These are phyloP conservation scores for Tephrocybe rancida DNA, from an alignment of 768 basidiomycete genomes.

Conservation along the genomic window DNA sequence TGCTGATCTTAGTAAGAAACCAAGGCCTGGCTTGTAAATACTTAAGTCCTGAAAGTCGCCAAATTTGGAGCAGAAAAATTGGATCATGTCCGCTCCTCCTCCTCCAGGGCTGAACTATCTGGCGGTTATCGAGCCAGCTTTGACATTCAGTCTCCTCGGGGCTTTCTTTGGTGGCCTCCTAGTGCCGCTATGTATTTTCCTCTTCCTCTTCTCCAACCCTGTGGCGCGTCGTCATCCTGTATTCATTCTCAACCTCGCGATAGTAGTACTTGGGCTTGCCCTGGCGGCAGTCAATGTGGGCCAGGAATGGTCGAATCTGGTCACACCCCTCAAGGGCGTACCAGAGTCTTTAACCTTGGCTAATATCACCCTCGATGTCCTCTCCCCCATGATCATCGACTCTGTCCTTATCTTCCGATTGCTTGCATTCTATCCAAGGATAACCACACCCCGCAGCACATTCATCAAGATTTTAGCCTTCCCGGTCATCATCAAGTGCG, in stretches of 20 bases:
- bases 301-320: constrained; percentile 1
- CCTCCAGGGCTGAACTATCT: constrained; percentile 30
- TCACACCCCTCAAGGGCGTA: constrained; percentile 20
- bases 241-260: constrained; percentile 34
- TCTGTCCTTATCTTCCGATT: constrained; percentile 39
- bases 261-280: constrained; percentile 25
- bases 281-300: constrained; percentile 24
- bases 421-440: constrained; percentile 33
- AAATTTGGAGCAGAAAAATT: no score
- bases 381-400: constrained; percentile 37
- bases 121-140: constrained; percentile 23
- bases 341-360: constrained; percentile 19
- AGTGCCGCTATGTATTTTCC: constrained; percentile 32
- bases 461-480: constrained; percentile 25
- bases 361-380: constrained; percentile 23
- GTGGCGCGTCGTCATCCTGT: constrained; percentile 26
- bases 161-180: constrained; percentile 29
- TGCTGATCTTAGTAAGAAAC: no score
- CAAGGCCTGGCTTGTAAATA: not conserved
- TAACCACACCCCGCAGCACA: constrained; percentile 12
- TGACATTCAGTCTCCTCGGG: constrained; percentile 28
- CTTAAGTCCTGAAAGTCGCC: not conserved
- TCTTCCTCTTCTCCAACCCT: constrained; percentile 33
- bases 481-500: constrained; percentile 30
- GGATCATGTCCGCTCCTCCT: constrained; percentile 8